Conservation (phyloP, 495 filamentous ascomycete species). For the Daldinia concentrica region DNA sequence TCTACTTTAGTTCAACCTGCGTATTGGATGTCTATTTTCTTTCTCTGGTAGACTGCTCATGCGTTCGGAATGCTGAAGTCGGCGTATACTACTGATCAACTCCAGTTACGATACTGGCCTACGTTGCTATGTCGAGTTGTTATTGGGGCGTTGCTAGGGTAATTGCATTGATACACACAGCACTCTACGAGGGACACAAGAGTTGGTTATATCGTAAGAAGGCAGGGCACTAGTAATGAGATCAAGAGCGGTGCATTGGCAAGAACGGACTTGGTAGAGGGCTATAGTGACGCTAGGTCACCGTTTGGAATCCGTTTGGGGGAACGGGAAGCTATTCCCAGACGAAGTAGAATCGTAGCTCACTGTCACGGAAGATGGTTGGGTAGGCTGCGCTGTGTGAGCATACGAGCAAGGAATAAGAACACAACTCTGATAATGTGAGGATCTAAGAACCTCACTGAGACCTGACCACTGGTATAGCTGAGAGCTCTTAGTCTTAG, state of each 20-base stretch:
- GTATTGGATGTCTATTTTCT: not conserved
- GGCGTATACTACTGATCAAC: not conserved
- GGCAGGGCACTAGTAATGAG: not conserved
- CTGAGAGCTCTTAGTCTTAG: not conserved
- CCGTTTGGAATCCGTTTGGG: not conserved
- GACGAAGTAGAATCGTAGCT: not conserved
- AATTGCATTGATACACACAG: not conserved
- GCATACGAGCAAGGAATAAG: not conserved
- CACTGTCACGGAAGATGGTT: not conserved
- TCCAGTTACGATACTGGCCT: not conserved
- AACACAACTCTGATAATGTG: not conserved
- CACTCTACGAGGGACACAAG: not conserved
- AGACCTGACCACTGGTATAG: not conserved
- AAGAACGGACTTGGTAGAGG: not conserved
- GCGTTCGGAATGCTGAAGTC: not conserved
- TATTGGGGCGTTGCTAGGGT: not conserved
- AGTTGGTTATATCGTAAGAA: not conserved
- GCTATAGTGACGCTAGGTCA: not conserved
- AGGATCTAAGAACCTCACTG: not conserved
- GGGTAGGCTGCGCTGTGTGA: not conserved
- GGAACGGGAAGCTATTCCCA: not conserved
- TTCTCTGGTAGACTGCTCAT: not conserved
- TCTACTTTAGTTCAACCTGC: not conserved
- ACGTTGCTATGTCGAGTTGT: not conserved
- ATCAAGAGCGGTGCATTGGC: not conserved